These are phyloP conservation scores for Capronia epimyces DNA, from an alignment of 2,329 filamentous ascomycete species.

Conservation along the genomic window DNA sequence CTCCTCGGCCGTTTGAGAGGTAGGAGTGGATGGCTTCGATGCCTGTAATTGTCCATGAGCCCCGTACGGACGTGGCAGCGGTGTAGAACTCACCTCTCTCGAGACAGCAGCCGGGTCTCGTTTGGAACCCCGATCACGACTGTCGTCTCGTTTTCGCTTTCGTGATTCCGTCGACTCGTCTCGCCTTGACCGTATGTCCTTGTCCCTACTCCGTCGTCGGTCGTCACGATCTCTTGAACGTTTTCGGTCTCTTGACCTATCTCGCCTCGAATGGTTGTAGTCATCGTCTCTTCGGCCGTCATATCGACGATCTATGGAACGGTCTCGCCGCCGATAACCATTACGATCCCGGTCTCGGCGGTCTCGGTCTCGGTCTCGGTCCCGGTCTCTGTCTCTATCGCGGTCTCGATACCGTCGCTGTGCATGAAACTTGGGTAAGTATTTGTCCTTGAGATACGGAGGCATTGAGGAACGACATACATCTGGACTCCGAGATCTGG, in stretches of 20 bases:
- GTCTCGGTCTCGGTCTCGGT: slow-evolving; percentile 24
- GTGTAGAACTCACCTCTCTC: slow-evolving; percentile 51
- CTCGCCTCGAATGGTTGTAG: slow-evolving; percentile 57
- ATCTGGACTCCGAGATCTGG: slow-evolving; percentile 41
- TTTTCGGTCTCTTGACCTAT: slow-evolving; percentile 60
- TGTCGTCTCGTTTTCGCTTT: slow-evolving; percentile 62
- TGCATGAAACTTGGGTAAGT: slow-evolving; percentile 7
- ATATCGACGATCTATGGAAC: slow-evolving; percentile 53
- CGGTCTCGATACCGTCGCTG: slow-evolving; percentile 26
- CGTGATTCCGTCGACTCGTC: slow-evolving; percentile 69
- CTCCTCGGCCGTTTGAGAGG: slow-evolving; percentile 58
- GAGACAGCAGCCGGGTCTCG: slow-evolving; percentile 48
- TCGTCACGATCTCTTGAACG: slow-evolving; percentile 53
- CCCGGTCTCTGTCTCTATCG: slow-evolving; percentile 15
- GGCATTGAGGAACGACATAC: slow-evolving; percentile 33
- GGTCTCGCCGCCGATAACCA: slow-evolving; percentile 61
- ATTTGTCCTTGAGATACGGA: background rate
- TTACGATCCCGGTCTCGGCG: slow-evolving; percentile 52
- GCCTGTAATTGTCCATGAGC: slow-evolving; percentile 39
- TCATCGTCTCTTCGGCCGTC: slow-evolving; percentile 60
- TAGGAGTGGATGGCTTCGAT: slow-evolving; percentile 48
- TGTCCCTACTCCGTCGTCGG: slow-evolving; percentile 60
- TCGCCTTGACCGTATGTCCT: slow-evolving; percentile 63
- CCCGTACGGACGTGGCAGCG: slow-evolving; percentile 19
- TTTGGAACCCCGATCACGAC: slow-evolving; percentile 50